Percentiles rank a stretch among this genome's conserved stretches.
Evolutionary conservation across 148 eudicot genomes (phyloP).

Genomic region (Dianthus caryophyllus): DNA sequence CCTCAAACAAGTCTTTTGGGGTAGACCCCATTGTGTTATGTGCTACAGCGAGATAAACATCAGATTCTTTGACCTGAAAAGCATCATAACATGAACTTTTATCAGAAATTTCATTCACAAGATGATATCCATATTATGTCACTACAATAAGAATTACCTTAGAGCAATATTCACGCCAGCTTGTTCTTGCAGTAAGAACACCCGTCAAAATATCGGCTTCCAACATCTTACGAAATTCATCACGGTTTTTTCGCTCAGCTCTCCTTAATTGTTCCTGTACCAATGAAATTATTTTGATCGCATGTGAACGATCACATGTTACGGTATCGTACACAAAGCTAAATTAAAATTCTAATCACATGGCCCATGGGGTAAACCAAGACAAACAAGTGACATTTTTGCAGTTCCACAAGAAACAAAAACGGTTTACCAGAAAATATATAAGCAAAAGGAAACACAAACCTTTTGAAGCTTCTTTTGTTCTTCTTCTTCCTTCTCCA

Average conservation of each 20-base stretch:
- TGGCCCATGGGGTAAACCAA: background rate
- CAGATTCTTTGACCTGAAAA: conserved; percentile 70
- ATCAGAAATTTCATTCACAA: background rate
- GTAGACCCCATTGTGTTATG: conserved; percentile 84
- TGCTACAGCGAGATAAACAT: conserved; percentile 76
- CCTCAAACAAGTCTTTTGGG: conserved; percentile 91
- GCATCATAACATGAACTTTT: conserved; percentile 4
- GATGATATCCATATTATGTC: background rate
- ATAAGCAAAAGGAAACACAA: background rate
- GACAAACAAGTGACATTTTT: background rate
- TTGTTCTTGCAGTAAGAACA: conserved; percentile 68
- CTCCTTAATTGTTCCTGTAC: conserved; percentile 72
- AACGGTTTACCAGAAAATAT: background rate
- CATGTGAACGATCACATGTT: conserved; percentile 8
- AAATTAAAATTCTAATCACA: background rate
- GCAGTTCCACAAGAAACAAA: background rate
- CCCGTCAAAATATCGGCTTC: conserved; percentile 68
- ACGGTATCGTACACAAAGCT: background rate
- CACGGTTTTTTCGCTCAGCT: conserved; percentile 83
- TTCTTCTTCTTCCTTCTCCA: conserved; percentile 95
- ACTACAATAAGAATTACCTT: conserved; percentile 41
- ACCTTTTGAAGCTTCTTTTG: conserved; percentile 84
- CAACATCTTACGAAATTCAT: conserved; percentile 85
- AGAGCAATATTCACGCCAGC: conserved; percentile 78
- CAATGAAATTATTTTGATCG: conserved; percentile 7